Conservation (phyloP, 1,139 yeast species). For the Saccharomyces hybrid region DNA sequence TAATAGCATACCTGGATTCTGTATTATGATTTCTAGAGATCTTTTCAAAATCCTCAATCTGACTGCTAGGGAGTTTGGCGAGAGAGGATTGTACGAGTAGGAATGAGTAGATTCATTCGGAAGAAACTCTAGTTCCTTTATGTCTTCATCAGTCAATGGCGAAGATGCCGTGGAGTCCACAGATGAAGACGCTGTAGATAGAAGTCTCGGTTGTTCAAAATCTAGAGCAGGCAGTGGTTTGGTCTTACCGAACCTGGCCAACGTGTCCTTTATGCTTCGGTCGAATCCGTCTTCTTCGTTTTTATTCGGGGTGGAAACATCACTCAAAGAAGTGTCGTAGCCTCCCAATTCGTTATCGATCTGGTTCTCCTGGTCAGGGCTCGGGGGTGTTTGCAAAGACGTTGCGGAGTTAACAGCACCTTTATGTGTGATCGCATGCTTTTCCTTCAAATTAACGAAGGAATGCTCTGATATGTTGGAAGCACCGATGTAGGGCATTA, state of each 20-base stretch:
- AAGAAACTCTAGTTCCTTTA: conserved; percentile 42
- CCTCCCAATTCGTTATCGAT: not conserved
- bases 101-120: conserved; percentile 80
- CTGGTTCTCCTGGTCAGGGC: not conserved
- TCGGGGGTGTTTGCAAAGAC: not conserved
- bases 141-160: conserved; percentile 12
- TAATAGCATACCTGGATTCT: conserved; percentile 25
- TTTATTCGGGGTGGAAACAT: not conserved
- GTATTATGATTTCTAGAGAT: conserved; percentile 52
- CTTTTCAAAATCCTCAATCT: conserved; percentile 67
- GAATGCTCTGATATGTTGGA: conserved; percentile 16
- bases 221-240: not conserved
- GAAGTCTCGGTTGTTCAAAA: not conserved
- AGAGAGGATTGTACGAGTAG: conserved; percentile 73
- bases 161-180: conserved; percentile 12
- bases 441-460: conserved; percentile 17
- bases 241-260: not conserved
- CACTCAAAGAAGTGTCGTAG: not conserved
- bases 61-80: conserved; percentile 72
- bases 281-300: not conserved
- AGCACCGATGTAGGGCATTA: conserved; percentile 23
- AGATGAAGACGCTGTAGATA: not conserved
- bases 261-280: not conserved
- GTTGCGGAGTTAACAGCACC: not conserved
- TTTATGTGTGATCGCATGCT: conserved; percentile 13